Evolutionary conservation across 2,329 filamentous ascomycete genomes (phyloP).

Genomic region (Pleochaeta shiraiana): DNA sequence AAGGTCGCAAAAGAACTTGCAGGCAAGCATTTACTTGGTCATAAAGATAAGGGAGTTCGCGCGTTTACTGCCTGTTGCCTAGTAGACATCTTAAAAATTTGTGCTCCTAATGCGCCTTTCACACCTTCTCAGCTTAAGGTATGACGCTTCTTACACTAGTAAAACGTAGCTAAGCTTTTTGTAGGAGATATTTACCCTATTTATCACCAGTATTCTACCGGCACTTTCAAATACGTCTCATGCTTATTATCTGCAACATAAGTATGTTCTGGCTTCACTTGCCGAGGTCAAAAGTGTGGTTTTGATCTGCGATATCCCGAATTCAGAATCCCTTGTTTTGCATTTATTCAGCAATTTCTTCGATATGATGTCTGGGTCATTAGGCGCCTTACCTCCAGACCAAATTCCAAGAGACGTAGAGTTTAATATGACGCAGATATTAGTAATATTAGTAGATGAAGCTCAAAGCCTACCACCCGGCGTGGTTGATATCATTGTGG

Average conservation of each 20-base stretch:
- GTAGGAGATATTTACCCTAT: slow-evolving; percentile 82
- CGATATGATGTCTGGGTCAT: slow-evolving; percentile 66
- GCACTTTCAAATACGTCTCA: slow-evolving; percentile 69
- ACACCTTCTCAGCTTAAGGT: slow-evolving; percentile 81
- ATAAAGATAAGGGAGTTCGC: slow-evolving; percentile 86
- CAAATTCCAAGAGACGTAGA: slow-evolving; percentile 84
- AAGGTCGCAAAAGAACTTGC: slow-evolving; percentile 72
- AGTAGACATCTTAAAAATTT: slow-evolving; percentile 80
- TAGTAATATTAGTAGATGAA: slow-evolving; percentile 76
- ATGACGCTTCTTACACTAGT: slow-evolving; percentile 13
- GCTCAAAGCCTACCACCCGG: slow-evolving; percentile 52
- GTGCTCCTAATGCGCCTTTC: slow-evolving; percentile 88
- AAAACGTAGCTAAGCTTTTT: slow-evolving; percentile 8
- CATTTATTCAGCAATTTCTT: slow-evolving; percentile 78
- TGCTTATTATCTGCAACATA: slow-evolving; percentile 81
- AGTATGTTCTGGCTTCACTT: slow-evolving; percentile 74
- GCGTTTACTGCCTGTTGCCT: slow-evolving; percentile 77
- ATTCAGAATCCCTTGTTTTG: slow-evolving; percentile 55
- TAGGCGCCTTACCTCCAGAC: slow-evolving; percentile 54
- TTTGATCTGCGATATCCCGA: slow-evolving; percentile 69
- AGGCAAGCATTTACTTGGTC: slow-evolving; percentile 57
- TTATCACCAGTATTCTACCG: slow-evolving; percentile 65
- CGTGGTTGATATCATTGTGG: slow-evolving; percentile 81
- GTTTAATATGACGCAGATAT: slow-evolving; percentile 70
- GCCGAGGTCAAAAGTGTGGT: slow-evolving; percentile 90